Evolutionary conservation across 2,329 filamentous ascomycete species (phyloP).

Genomic region (Grosmannia penicillata): DNA sequence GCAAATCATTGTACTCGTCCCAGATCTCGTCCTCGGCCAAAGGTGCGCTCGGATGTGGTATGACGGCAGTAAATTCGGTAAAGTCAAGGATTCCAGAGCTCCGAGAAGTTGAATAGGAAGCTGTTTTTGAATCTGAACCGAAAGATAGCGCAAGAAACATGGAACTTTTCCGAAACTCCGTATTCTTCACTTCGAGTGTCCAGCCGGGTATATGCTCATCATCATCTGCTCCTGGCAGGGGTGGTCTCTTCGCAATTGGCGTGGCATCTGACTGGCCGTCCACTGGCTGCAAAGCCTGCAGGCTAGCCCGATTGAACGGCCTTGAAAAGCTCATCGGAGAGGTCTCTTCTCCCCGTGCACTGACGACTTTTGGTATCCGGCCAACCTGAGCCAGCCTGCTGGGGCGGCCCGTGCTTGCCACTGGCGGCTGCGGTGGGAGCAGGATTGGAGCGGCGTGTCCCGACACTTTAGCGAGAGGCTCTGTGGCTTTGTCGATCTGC

Average conservation of each 20-base stretch:
- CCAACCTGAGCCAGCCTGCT: constrained; percentile 69
- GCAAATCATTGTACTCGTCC: constrained; percentile 84
- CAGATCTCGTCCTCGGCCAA: constrained; percentile 76
- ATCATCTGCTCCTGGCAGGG: constrained; percentile 20
- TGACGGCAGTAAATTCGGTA: constrained; percentile 48
- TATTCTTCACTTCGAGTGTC: too few species aligned
- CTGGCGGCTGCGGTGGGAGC: background rate
- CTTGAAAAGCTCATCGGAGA: constrained; percentile 74
- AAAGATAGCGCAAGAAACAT: constrained; percentile 66
- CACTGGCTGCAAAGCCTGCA: constrained; percentile 25
- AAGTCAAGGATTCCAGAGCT: constrained; percentile 50
- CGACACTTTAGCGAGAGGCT: background rate
- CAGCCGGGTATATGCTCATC: too few species aligned
- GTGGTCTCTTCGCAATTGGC: constrained; percentile 23
- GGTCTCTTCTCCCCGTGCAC: constrained; percentile 47
- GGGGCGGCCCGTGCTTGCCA: constrained; percentile 20
- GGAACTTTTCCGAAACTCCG: too few species aligned
- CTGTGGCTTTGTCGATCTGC: background rate
- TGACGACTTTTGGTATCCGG: constrained; percentile 71
- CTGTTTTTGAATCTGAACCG: constrained; percentile 55
- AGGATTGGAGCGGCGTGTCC: background rate
- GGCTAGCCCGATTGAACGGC: constrained; percentile 51
- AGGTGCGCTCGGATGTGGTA: constrained; percentile 46
- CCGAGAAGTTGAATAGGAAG: constrained; percentile 42
- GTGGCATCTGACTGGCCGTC: constrained; percentile 24